phyloP scores from a whole-genome alignment of 208 protist genomes.

The Trypanosoma conorhini region DNA sequence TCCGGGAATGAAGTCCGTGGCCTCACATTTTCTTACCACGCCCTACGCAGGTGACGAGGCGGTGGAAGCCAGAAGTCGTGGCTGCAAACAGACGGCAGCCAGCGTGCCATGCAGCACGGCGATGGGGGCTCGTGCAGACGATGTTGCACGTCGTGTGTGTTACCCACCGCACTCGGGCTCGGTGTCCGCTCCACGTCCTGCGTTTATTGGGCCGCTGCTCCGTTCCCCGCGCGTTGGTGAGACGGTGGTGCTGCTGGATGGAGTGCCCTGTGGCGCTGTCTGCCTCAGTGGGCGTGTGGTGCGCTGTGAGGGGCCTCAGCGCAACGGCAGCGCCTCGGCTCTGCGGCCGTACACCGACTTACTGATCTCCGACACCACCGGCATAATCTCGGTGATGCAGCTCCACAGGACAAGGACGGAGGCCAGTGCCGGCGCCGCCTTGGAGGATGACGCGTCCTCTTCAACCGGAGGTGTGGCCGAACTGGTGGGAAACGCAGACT shows the following conservation, averaged over 20 bases:
- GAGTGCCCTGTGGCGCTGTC: conserved; percentile 37
- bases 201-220: conserved; percentile 14
- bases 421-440: neutral
- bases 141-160: neutral
- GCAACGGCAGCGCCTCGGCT: conserved; percentile 21
- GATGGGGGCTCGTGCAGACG: neutral
- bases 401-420: conserved; percentile 8
- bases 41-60: neutral
- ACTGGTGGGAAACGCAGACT: neutral
- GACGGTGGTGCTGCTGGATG: conserved; percentile 42
- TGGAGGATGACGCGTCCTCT: neutral
- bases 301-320: conserved; percentile 23
- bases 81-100: neutral
- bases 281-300: conserved; percentile 53
- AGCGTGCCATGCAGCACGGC: neutral
- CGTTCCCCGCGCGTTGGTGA: conserved; percentile 38
- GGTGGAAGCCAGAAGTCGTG: neutral
- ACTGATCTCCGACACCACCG: conserved; percentile 36
- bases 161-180: neutral
- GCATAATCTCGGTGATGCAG: conserved; percentile 34
- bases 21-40: conserved; percentile 23
- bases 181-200: conserved; percentile 9
- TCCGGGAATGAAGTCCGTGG: conserved; percentile 20
- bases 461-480: neutral
- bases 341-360: conserved; percentile 29